Base-by-base conservation (phyloP, 2,329 filamentous ascomycete species). In the Periglandula ipomoeae region DNA sequence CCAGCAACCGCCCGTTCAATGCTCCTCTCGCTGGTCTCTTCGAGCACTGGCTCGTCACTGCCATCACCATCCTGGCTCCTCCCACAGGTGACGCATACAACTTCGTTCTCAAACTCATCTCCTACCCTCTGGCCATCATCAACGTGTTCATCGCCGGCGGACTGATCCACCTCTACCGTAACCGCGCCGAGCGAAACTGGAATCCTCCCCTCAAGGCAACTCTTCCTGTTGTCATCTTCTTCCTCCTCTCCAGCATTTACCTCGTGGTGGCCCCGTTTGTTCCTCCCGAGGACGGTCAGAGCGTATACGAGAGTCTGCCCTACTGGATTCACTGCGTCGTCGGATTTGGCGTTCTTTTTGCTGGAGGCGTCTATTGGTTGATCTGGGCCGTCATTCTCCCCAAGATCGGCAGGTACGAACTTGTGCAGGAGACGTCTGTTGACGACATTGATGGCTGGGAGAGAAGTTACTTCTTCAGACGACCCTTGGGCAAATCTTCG, bases 71-170 rank as follows among this genome's bases (percentile, higher is more conserved):
- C 62, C 67, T 85, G 2, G 81, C 79, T 0, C 81, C 82, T 32
- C 82, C 82, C 2, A 79, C 81, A 2, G 82, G 81, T 32, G 80
- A 84, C 61, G 80, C 80, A 0, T 84, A 82, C 64, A 81, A 81
- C 65, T 83, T 82, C 56, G 70, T 78, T 42, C 65, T 78, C 52
- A 78, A 81, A 62, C 72, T 84, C 47, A 84, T 84, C 58, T 79
- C 78, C 0, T 84, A 84, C 56, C 81, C 81, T 0, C 70, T 82
- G 11, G 75, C 80, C 45, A 70, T 80, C 39, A 69, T 79, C 61
- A 79, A 79, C 62, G 63, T 71, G 50, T 75, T 78, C 50, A 75
- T 80, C 44, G 69, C 74, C 10, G 70, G 62, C 4, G 78, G 70
- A 37, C 68, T 82, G 30, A 63, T 79, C 22, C 70, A 75, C 50